These are phyloP conservation scores for Vitis rotundifolia DNA, from an alignment of 164 flowering plant species.

Conservation along the genomic window DNA sequence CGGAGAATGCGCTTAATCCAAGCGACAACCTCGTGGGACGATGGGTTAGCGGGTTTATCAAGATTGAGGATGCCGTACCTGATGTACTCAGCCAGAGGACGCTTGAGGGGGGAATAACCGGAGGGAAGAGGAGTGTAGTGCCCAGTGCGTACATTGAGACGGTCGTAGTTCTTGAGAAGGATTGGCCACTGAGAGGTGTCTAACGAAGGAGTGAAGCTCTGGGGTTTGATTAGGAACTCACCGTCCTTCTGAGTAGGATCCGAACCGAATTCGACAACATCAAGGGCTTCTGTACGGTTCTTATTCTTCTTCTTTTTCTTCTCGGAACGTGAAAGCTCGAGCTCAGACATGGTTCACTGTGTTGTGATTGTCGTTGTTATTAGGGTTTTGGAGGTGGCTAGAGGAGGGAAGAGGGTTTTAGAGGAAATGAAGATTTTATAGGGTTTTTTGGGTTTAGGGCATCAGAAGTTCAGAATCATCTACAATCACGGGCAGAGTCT, in stretches of 20 bases:
- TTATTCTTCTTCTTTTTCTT: constrained; percentile 44
- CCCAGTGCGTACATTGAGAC: constrained; percentile 75
- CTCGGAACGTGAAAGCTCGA: constrained; percentile 29
- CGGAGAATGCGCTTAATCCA: constrained; percentile 76
- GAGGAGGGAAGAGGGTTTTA: no score
- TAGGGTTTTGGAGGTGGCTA: neutral
- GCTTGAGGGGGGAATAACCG: constrained; percentile 72
- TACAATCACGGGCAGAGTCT: no score
- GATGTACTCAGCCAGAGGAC: constrained; percentile 64
- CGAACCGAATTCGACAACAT: neutral
- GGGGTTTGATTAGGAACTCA: constrained; percentile 67
- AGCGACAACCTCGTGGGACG: constrained; percentile 82
- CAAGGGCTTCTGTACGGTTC: neutral
- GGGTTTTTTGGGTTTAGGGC: no score
- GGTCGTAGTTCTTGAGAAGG: constrained; percentile 75
- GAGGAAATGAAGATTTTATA: no score
- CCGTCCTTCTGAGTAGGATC: constrained; percentile 4
- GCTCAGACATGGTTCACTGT: constrained; percentile 13
- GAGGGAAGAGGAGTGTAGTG: constrained; percentile 75
- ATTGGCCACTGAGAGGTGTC: constrained; percentile 84
- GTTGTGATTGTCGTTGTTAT: neutral
- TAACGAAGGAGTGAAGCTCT: constrained; percentile 58
- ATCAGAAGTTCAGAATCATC: no score
- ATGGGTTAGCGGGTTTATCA: constrained; percentile 82
- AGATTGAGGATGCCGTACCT: constrained; percentile 70